Conservation (phyloP, 2,329 filamentous ascomycete species). For the Beauveria sp. region DNA sequence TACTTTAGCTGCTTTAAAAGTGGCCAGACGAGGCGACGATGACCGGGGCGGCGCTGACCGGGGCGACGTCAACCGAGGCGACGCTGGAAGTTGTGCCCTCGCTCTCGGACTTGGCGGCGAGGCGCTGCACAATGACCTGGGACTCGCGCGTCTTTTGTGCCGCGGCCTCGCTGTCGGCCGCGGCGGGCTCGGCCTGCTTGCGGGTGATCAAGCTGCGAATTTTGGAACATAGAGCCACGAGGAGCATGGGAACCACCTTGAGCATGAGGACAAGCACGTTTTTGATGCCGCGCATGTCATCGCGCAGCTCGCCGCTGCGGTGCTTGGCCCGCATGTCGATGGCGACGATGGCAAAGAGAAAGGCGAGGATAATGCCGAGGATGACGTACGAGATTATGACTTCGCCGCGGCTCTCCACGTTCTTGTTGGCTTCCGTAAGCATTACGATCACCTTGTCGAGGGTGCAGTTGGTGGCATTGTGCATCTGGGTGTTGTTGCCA, state of each 20-base stretch:
- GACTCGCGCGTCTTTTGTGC: neutral
- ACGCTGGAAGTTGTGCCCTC: neutral
- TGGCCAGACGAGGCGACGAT: neutral
- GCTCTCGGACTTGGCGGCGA: neutral
- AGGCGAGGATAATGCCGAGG: neutral
- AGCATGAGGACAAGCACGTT: neutral
- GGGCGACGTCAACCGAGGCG: no score
- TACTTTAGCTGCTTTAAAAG: no score
- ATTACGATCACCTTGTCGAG: neutral
- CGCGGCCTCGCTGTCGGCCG: neutral
- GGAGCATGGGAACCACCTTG: neutral
- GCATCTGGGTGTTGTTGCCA: neutral
- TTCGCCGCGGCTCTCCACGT: neutral
- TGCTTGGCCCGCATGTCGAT: neutral
- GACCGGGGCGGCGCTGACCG: no score
- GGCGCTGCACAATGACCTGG: neutral
- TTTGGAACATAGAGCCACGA: neutral
- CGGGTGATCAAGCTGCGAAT: neutral
- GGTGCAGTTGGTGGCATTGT: neutral
- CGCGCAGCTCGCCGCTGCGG: constrained; percentile 1
- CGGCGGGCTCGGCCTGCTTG: neutral
- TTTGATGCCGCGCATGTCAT: neutral
- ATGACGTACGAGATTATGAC: neutral
- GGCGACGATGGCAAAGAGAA: neutral
- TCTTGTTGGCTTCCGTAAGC: neutral